Evolutionary conservation across 129 eudicot genomes (phyloP), one percentile per base, ranked within the genome.

Genomic region (Escallonia herrerae): DNA sequence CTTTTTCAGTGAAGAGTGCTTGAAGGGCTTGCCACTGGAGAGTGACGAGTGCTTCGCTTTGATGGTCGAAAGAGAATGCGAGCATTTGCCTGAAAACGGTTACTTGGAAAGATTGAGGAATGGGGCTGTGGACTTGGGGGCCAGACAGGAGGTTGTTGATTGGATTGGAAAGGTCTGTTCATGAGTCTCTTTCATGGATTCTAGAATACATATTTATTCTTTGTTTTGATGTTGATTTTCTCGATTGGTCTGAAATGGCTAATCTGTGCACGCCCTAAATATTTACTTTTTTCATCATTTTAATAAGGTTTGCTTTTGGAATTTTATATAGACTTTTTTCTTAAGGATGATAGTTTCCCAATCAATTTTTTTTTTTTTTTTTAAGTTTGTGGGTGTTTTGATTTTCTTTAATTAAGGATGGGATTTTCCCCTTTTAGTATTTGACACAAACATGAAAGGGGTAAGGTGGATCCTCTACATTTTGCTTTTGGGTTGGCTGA

Each of bases 161-260:
- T 80, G 89, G 89, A 83, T 86, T 69, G 53, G 8, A 65, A 86
- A 86, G 95, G 95, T 83, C 57, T 51, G 86, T 74, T 62, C 53
- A n/a, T n/a, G n/a, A n/a, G n/a, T n/a, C n/a, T n/a, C n/a, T n/a
- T n/a, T n/a, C n/a, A 58, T 5, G 15, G 2, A 5, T 13, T 64
- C 33, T 22, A 0, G 33, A 22, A 22, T 22, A 22, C 33, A 22
- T 22, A 22, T 22, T 22, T 22, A 22, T 22, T 22, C 33, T 22
- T 22, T 52, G 5, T 56, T 56, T 40, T 8, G 0, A 15, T 9
- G 4, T 52, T 11, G 4, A 10, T 52, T 8, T 10, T 8, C 13
- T 2, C 2, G 14, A 2, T 2, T 52, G 15, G 13, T 52, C 8
- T 57, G 7, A 22, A 33, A 33, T 37, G 61, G 43, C 3, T 7